Evolutionary conservation across 202 grass and related monocot species (phyloP), one percentile per base, ranked within the genome.

Genomic region (Panicum virgatum): DNA sequence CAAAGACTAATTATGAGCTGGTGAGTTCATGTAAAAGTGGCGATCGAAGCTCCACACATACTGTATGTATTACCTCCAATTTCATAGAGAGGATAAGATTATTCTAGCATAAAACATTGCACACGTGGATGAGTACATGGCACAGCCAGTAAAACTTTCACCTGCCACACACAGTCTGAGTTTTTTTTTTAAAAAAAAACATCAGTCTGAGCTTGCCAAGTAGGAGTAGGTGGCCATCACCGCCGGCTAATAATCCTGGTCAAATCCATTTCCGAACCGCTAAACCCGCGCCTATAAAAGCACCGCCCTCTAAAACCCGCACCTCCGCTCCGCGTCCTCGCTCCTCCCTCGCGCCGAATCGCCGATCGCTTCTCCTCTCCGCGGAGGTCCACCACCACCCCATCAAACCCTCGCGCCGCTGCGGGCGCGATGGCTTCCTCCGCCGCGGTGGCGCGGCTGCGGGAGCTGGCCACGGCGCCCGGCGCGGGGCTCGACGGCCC

Each of bases 351-450:
- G 6, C 69, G 43, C 56, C 36, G 36, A 34, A 52, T 45, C 69
- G 43, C 56, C 25, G 45, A 34, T 66, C 61, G 18, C 29, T 37
- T 34, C 44, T 46, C 44, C 60, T 40, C 26, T 66, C 50, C 42
- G 3, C n/a, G n/a, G n/a, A n/a, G n/a, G n/a, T 26, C 23, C 10
- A 58, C 1, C 56, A 27, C 57, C 19, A 53, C 67, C 44, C 8
- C 12, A n/a, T 15, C 63, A 37, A 67, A 16, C 69, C 66, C 25
- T 80, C 32, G 0, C 14, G 5, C 57, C 27, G n/a, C n/a, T n/a
- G 47, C 43, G 37, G 69, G 34, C 45, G 59, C 16, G 23, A 86
- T 91, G 92, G 76, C 84, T 36, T 73, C 84, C 37, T 63, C 78
- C 32, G 66, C 84, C 5, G 56, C 77, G 29, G 71, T 37, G 79